Percentiles rank a stretch among this genome's conserved stretches.
Conservation (phyloP, 768 basidiomycete species). For the Coprinopsis marcescibilis region DNA sequence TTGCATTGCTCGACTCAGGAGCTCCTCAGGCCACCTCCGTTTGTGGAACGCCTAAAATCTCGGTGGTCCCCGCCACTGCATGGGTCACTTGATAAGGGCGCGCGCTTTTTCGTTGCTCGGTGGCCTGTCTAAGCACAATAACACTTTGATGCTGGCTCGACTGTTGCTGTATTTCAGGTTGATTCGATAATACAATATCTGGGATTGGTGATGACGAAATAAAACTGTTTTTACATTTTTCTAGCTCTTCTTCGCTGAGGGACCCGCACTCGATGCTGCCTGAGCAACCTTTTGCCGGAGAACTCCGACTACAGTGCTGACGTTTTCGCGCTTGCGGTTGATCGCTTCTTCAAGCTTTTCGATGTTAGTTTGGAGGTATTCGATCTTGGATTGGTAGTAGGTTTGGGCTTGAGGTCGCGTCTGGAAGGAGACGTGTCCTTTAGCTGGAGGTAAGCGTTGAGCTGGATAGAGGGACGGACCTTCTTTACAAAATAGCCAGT, state of each 20-base stretch:
- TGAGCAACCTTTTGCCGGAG: slow-evolving; percentile 53
- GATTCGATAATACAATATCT: no score
- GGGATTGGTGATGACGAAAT: no score
- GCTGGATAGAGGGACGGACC: slow-evolving; percentile 33
- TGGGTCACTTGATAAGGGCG: no score
- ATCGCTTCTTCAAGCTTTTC: slow-evolving; percentile 87
- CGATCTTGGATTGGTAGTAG: slow-evolving; percentile 3
- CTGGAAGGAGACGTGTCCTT: background rate
- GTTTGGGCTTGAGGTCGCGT: slow-evolving; percentile 1
- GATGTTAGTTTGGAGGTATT: slow-evolving; percentile 65
- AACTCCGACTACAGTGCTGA: slow-evolving; percentile 65
- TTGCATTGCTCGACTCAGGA: no score
- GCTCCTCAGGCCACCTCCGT: no score
- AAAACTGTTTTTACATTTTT: no score
- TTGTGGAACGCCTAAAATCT: no score
- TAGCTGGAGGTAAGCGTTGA: background rate
- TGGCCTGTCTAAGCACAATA: no score
- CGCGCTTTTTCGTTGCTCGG: no score
- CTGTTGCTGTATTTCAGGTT: no score
- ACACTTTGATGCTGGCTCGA: no score
- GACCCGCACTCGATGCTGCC: background rate
- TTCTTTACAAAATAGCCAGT: slow-evolving; percentile 97
- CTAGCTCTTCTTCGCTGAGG: background rate
- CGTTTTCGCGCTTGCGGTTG: slow-evolving; percentile 85
- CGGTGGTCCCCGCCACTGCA: no score